phyloP scores from a whole-genome alignment of 768 basidiomycete species.

The Filobasidium wieringae region DNA sequence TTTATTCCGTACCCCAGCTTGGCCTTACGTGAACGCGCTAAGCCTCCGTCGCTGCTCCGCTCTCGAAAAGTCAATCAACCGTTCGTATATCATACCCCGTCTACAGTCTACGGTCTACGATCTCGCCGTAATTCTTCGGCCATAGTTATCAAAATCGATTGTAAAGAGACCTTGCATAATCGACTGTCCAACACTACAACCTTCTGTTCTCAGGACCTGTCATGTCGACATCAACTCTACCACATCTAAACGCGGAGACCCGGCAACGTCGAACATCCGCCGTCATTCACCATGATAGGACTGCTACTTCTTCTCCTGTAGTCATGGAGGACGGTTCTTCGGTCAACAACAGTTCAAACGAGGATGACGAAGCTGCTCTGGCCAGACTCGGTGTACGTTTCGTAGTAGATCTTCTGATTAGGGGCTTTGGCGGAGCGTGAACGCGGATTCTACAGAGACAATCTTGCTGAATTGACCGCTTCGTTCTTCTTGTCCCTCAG shows the following conservation, averaged over 20 bases:
- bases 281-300: not conserved
- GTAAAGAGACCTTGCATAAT: too few species aligned
- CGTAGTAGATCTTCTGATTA: not conserved
- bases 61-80: too few species aligned
- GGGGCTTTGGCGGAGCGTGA: not conserved
- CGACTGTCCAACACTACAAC: too few species aligned
- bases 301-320: not conserved
- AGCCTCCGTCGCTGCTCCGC: too few species aligned
- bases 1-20: too few species aligned
- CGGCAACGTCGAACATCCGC: not conserved
- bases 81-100: too few species aligned
- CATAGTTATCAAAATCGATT: too few species aligned
- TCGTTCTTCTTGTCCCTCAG: not conserved
- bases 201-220: too few species aligned
- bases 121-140: too few species aligned
- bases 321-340: not conserved
- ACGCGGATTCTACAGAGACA: too few species aligned
- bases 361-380: slow-evolving; percentile 12
- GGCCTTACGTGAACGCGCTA: too few species aligned
- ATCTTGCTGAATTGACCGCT: not conserved
- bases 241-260: not conserved
- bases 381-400: slow-evolving; percentile 8
- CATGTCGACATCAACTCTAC: not conserved
- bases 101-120: too few species aligned
- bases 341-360: not conserved